Conservation (phyloP, 2,329 filamentous ascomycete genomes). For the Dothiorella sarmentorum region DNA sequence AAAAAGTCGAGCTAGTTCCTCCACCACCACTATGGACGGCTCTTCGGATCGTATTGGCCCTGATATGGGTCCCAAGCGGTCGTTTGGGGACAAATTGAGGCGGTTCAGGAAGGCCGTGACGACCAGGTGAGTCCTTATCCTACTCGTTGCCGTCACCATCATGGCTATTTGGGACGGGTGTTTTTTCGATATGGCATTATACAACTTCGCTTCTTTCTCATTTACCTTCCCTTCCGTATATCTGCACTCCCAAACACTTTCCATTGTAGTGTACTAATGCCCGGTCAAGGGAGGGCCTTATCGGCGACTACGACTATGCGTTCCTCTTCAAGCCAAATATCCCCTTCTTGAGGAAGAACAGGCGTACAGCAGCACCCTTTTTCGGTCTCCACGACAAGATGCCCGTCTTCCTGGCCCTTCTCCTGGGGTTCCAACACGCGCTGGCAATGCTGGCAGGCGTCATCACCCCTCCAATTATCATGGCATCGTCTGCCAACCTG, state of each 20-base stretch:
- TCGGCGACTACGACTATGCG: constrained; percentile 86
- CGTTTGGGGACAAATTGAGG: constrained; percentile 36
- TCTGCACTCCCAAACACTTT: too few relatives aligned
- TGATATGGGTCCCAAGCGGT: background rate
- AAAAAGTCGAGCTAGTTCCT: constrained; percentile 24
- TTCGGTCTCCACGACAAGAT: constrained; percentile 79
- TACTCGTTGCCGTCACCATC: too few relatives aligned
- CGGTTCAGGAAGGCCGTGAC: constrained; percentile 46
- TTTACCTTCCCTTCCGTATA: background rate
- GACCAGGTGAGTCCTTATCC: constrained; percentile 41
- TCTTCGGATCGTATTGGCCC: constrained; percentile 46
- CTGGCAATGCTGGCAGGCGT: constrained; percentile 67
- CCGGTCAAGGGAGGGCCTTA: constrained; percentile 60
- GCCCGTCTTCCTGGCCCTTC: constrained; percentile 68
- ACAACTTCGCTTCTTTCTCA: background rate
- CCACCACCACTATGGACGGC: constrained; percentile 35
- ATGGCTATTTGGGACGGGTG: background rate
- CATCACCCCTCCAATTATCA: constrained; percentile 75
- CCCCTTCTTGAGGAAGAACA: constrained; percentile 70
- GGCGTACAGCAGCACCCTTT: constrained; percentile 66
- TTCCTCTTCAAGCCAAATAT: constrained; percentile 80
- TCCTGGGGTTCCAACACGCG: constrained; percentile 76
- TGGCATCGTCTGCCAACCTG: constrained; percentile 62
- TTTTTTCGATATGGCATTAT: background rate
- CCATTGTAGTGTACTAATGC: constrained; percentile 18